These are phyloP conservation scores for Pseudopyricularia javanii DNA, from an alignment of 2,329 filamentous ascomycete genomes.

Conservation along the genomic window DNA sequence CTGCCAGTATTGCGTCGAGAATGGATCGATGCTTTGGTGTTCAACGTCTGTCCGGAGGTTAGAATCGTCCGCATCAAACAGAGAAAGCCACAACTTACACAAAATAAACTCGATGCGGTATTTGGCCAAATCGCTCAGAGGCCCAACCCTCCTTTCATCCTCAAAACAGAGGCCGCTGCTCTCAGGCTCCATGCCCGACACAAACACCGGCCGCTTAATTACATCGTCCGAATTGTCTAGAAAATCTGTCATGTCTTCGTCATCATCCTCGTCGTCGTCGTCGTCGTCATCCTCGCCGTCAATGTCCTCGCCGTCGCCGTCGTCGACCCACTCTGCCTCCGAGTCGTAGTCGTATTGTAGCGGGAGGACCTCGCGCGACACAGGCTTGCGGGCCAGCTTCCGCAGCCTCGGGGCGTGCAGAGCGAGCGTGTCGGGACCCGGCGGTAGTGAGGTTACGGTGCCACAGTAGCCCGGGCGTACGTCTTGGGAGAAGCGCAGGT, in stretches of 20 bases:
- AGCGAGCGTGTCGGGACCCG: neutral
- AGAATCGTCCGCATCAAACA: neutral
- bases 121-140: slow-evolving; percentile 35
- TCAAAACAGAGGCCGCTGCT: slow-evolving; percentile 81
- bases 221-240: slow-evolving; percentile 76
- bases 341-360: slow-evolving; percentile 78
- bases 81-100: slow-evolving; percentile 38
- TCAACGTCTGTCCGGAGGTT: slow-evolving; percentile 20
- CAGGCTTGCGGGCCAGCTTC: slow-evolving; percentile 40
- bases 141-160: slow-evolving; percentile 34
- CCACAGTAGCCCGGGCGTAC: slow-evolving; percentile 61
- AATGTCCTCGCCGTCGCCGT: slow-evolving; percentile 59
- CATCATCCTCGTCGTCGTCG: slow-evolving; percentile 59
- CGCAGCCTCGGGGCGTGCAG: slow-evolving; percentile 24
- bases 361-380: slow-evolving; percentile 39
- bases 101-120: slow-evolving; percentile 67
- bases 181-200: slow-evolving; percentile 62
- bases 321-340: slow-evolving; percentile 74
- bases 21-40: slow-evolving; percentile 62
- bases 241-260: slow-evolving; percentile 81
- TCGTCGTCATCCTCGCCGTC: slow-evolving; percentile 56
- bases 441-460: slow-evolving; percentile 52
- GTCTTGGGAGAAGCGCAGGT: slow-evolving; percentile 49
- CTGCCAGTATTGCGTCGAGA: slow-evolving; percentile 71
- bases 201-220: slow-evolving; percentile 41